These are phyloP conservation scores for Hortaea werneckii DNA, from an alignment of 2,329 filamentous ascomycete genomes.

Conservation along the genomic window DNA sequence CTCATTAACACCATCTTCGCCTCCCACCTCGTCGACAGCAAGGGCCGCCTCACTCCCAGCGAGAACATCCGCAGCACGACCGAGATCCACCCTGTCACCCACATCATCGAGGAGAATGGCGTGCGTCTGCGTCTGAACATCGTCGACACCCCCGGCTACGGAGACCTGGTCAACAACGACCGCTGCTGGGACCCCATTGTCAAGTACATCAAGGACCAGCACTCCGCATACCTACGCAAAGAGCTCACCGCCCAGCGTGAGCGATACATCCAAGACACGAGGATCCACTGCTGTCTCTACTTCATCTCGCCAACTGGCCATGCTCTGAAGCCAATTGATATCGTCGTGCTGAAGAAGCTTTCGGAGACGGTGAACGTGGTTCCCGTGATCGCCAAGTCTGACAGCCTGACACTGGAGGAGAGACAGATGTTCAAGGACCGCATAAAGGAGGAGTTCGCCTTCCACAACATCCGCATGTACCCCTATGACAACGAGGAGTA, in stretches of 20 bases:
- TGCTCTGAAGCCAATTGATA: constrained; percentile 97
- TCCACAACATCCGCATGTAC: constrained; percentile 99
- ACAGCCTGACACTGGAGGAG: constrained; percentile 92
- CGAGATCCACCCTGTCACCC: constrained; percentile 94
- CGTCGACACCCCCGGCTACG: constrained; percentile 96
- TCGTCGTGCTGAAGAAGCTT: constrained; percentile 98
- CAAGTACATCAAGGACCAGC: constrained; percentile 99
- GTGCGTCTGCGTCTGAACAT: constrained; percentile 97
- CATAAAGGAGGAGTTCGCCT: constrained; percentile 99
- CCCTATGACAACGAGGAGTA: constrained; percentile 99
- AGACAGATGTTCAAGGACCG: constrained; percentile 89
- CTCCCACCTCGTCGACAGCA: constrained; percentile 97
- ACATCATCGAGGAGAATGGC: constrained; percentile 99
- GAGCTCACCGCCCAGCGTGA: constrained; percentile 98
- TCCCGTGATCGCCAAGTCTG: constrained; percentile 96
- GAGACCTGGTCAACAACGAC: constrained; percentile 98
- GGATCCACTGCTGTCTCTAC: constrained; percentile 98
- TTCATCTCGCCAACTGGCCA: constrained; percentile 99
- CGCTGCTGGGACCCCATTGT: constrained; percentile 99
- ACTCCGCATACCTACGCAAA: constrained; percentile 97
- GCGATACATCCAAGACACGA: constrained; percentile 97
- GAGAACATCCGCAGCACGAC: constrained; percentile 92
- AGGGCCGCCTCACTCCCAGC: constrained; percentile 84
- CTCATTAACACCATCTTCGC: constrained; percentile 99
- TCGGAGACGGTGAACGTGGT: constrained; percentile 99